A percentile compares a stretch with the other conserved stretches of the same genome.
phyloP scores from a whole-genome alignment of 2,329 filamentous ascomycete genomes.

The Trichoderma sp. region DNA sequence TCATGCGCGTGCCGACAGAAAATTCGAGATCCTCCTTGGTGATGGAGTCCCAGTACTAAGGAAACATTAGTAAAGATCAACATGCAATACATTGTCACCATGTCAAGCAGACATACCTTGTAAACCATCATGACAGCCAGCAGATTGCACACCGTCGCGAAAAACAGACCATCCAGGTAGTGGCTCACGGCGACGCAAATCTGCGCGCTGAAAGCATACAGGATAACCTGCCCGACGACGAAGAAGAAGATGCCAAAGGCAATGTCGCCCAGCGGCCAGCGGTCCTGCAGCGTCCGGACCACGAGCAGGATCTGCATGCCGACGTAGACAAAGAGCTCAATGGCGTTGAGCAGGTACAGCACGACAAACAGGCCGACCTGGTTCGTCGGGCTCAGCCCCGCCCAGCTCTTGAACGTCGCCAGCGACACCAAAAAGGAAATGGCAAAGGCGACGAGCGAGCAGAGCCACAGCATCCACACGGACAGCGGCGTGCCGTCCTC shows the following conservation, averaged over 20 bases:
- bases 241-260: conserved; percentile 90
- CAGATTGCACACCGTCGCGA: conserved; percentile 90
- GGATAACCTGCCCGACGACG: conserved; percentile 83
- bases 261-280: conserved; percentile 94
- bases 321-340: conserved; percentile 83
- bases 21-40: conserved; percentile 98
- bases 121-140: conserved; percentile 99
- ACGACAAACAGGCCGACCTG: conserved; percentile 90
- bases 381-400: conserved; percentile 79
- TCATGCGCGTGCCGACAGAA: conserved; percentile 89
- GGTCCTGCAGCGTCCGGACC: conserved; percentile 84
- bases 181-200: conserved; percentile 86
- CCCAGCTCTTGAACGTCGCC: conserved; percentile 91
- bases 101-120: conserved; percentile 63
- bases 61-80: conserved; percentile 22
- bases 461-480: conserved; percentile 85
- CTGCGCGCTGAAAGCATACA: conserved; percentile 84
- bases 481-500: conserved; percentile 94
- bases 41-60: conserved; percentile 98
- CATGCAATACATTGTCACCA: not conserved
- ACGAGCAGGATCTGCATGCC: conserved; percentile 88
- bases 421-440: conserved; percentile 86
- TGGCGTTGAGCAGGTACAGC: conserved; percentile 85
- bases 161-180: conserved; percentile 92
- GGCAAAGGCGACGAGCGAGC: conserved; percentile 78